Conservation (phyloP, 179 eudicot species). For the Camellia oleifera region DNA sequence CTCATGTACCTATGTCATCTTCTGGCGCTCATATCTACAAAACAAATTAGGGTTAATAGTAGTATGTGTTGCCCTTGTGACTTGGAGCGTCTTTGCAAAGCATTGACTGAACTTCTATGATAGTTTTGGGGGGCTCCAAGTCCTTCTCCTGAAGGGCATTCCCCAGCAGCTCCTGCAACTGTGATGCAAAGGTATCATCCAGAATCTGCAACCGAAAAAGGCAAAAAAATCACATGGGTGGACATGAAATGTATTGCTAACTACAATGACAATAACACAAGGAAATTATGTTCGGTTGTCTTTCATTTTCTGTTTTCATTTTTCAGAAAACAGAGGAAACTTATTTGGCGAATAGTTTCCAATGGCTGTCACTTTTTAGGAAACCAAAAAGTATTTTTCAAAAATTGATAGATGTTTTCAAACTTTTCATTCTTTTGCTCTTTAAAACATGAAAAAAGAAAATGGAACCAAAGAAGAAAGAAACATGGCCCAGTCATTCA, state of each 20-base stretch:
- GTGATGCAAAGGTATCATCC: constrained; percentile 69
- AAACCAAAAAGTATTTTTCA: no score
- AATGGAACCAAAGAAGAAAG: no score
- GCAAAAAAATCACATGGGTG: background rate
- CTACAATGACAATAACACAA: background rate
- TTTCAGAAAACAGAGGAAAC: no score
- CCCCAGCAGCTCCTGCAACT: constrained; percentile 54
- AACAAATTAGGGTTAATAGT: constrained; percentile 30
- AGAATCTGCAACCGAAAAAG: constrained; percentile 38
- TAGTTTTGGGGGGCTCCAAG: constrained; percentile 63
- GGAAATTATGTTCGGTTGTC: no score
- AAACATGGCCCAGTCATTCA: background rate
- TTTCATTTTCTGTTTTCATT: no score
- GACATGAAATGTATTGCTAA: no score
- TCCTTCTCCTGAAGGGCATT: constrained; percentile 59
- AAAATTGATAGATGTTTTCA: no score
- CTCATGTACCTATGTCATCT: background rate
- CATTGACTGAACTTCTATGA: constrained; percentile 71
- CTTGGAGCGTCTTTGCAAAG: constrained; percentile 48
- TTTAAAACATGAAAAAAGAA: no score
- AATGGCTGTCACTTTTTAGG: no score
- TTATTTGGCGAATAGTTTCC: no score
- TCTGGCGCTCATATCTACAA: constrained; percentile 4
- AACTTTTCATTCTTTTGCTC: no score
- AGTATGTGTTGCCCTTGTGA: constrained; percentile 46